phyloP scores from a whole-genome alignment of 805 yeast genomes.

The Ogataea ganodermae region DNA sequence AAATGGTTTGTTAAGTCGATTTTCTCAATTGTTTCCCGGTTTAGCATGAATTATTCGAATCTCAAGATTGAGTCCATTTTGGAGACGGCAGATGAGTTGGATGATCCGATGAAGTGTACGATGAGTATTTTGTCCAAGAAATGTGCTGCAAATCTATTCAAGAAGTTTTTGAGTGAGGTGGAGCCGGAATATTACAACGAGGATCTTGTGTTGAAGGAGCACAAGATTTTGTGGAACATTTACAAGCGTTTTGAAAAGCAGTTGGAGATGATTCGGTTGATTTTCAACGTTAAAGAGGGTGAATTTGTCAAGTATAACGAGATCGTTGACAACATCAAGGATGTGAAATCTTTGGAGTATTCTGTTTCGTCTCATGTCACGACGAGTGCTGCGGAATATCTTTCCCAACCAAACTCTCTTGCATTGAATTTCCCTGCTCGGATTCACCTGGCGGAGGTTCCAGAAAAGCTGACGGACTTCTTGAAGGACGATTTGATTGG shows the following conservation, averaged over 20 bases:
- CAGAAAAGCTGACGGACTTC: slow-evolving; percentile 44
- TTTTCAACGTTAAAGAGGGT: slow-evolving; percentile 30
- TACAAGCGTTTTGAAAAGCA: slow-evolving; percentile 36
- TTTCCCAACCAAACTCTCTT: slow-evolving; percentile 35
- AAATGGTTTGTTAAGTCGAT: slow-evolving; percentile 25
- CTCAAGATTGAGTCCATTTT: slow-evolving; percentile 26
- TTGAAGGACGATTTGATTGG: slow-evolving; percentile 47
- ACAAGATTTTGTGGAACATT: slow-evolving; percentile 37
- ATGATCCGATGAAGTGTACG: slow-evolving; percentile 9
- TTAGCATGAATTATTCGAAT: slow-evolving; percentile 16
- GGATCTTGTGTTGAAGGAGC: slow-evolving; percentile 41
- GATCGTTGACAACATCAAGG: slow-evolving; percentile 16
- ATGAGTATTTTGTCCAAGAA: slow-evolving; percentile 14
- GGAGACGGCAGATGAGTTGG: slow-evolving; percentile 6
- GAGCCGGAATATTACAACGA: slow-evolving; percentile 35
- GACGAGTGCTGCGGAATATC: slow-evolving; percentile 9
- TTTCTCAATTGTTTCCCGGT: slow-evolving; percentile 27
- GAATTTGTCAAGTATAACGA: slow-evolving; percentile 29
- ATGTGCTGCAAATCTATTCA: slow-evolving; percentile 22
- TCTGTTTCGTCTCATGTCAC: slow-evolving; percentile 22
- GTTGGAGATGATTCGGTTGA: slow-evolving; percentile 32
- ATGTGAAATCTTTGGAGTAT: slow-evolving; percentile 19
- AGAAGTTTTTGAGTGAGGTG: slow-evolving; percentile 25
- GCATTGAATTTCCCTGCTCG: slow-evolving; percentile 31
- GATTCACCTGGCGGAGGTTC: slow-evolving; percentile 27